Base-by-base conservation (phyloP, 345 rosid genomes). In the Microcos paniculata region DNA sequence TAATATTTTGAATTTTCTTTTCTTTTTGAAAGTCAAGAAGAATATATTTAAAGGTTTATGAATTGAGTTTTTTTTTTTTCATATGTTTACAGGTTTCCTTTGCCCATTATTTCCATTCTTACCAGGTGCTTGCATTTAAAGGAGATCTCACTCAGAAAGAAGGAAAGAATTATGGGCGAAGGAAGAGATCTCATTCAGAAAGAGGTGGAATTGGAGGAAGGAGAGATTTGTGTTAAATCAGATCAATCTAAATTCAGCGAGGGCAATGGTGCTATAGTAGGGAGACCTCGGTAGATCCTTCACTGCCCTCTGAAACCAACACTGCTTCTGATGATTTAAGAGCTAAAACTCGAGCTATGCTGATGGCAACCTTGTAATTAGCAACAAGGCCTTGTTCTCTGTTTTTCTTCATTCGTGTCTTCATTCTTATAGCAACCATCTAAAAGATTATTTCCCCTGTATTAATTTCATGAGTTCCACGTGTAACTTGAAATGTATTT, bases 341-440 rank as follows among this genome's bases (percentile, higher is more conserved):
- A 82, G 98, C 99, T 63, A 96, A 93, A 87, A 88, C 93, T 63
- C 92, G 97, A 70, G 99, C 99, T 63, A 93, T 96, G 98, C 79
- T 94, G 79, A 89, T 92, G 87, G 91, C 89, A 30, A 92, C 92
- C 46, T 78, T 94, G 84, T 92, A 82, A 85, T 30, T 9, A 68
- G 24, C 72, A 46, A 16, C 38, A 18, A 4, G 43, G n/a, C 16
- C 24, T 4, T 72, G 67, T 49, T 80, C 43, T 7, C n/a, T 28
- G 70, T 70, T 48, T 31, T 70, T 71, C 70, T 70, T n/a, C n/a
- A 58, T 52, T 65, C 10, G 48, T 64, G 24, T 62, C 15, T 15
- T 43, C 4, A 16, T 24, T 13, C 15, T 45, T 30, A 31, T 51
- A 2, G 21, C 70, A 40, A 19, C 49, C 13, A 13, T 59, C 15